Percentiles rank a stretch among this genome's conserved stretches.
phyloP scores from a whole-genome alignment of 169 alveolate genomes.

The Ichthyophthirius multifiliis region DNA sequence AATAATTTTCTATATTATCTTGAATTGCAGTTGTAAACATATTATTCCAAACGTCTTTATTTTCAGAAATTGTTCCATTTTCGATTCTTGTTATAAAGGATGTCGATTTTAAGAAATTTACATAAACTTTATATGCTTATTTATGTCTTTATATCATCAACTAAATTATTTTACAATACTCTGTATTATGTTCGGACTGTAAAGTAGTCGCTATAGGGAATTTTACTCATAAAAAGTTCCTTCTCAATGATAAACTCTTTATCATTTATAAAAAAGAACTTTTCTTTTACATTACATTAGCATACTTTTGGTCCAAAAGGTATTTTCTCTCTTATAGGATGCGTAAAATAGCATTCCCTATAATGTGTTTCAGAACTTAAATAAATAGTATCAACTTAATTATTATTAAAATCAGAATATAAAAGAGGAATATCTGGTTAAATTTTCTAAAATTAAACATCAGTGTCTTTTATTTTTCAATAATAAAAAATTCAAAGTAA shows the following conservation, averaged over 20 bases:
- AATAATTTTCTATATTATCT: background rate
- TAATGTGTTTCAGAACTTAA: too few species aligned
- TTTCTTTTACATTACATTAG: slow-evolving; percentile 11
- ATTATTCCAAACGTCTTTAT: slow-evolving; percentile 32
- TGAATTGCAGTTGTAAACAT: background rate
- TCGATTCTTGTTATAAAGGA: slow-evolving; percentile 25
- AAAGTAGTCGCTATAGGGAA: slow-evolving; percentile 34
- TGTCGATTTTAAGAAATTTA: slow-evolving; percentile 22
- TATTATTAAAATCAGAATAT: too few species aligned
- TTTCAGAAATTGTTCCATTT: slow-evolving; percentile 14
- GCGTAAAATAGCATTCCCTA: too few species aligned
- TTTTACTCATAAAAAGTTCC: slow-evolving; percentile 25
- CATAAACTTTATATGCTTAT: slow-evolving; percentile 8
- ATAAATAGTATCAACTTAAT: too few species aligned
- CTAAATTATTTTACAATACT: background rate
- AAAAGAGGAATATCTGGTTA: too few species aligned
- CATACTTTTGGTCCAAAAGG: slow-evolving; percentile 30
- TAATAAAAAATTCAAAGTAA: too few species aligned
- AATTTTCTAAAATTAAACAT: too few species aligned
- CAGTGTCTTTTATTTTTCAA: too few species aligned
- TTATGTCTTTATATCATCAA: too few species aligned
- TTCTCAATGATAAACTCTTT: slow-evolving; percentile 22
- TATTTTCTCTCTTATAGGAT: slow-evolving; percentile 29
- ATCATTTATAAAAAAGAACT: slow-evolving; percentile 7
- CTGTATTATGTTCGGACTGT: background rate